Percentiles rank a stretch among this genome's conserved stretches.
phyloP scores from a whole-genome alignment of 352 stramenopile species.

The Phytophthora tentaculata region DNA sequence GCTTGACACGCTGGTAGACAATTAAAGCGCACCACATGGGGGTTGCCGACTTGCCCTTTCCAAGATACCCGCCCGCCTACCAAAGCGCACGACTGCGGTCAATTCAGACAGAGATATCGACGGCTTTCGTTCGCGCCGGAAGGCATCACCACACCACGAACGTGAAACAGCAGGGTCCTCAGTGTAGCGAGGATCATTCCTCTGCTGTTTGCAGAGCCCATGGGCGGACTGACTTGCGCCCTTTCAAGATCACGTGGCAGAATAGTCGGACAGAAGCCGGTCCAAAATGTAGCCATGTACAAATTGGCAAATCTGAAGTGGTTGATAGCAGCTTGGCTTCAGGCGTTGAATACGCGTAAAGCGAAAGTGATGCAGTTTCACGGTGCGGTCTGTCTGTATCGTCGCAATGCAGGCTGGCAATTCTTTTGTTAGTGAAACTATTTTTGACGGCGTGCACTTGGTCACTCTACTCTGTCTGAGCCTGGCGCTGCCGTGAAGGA shows the following conservation, averaged over 20 bases:
- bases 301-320: slow-evolving; percentile 1
- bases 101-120: background rate
- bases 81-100: slow-evolving; percentile 6
- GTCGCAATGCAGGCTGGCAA: background rate
- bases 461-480: slow-evolving; percentile 1
- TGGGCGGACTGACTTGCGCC: slow-evolving; percentile 2
- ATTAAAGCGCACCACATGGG: slow-evolving; percentile 15
- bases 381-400: slow-evolving; percentile 1
- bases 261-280: slow-evolving; percentile 6
- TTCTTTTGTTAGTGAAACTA: slow-evolving; percentile 31
- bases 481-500: slow-evolving; percentile 2
- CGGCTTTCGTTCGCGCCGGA: slow-evolving; percentile 22
- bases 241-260: slow-evolving; percentile 25
- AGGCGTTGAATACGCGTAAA: too few relatives aligned
- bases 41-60: slow-evolving; percentile 5
- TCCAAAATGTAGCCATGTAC: slow-evolving; percentile 30
- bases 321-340: too few relatives aligned
- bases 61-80: slow-evolving; percentile 4
- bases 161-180: slow-evolving; percentile 10
- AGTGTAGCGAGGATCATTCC: background rate
- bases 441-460: slow-evolving; percentile 18
- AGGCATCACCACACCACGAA: slow-evolving; percentile 1
- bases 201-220: background rate
- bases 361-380: too few relatives aligned
- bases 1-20: slow-evolving; percentile 19